Base-by-base conservation (phyloP, 1,284 basidiomycete species). In the Lignosus rhinocerotis region DNA sequence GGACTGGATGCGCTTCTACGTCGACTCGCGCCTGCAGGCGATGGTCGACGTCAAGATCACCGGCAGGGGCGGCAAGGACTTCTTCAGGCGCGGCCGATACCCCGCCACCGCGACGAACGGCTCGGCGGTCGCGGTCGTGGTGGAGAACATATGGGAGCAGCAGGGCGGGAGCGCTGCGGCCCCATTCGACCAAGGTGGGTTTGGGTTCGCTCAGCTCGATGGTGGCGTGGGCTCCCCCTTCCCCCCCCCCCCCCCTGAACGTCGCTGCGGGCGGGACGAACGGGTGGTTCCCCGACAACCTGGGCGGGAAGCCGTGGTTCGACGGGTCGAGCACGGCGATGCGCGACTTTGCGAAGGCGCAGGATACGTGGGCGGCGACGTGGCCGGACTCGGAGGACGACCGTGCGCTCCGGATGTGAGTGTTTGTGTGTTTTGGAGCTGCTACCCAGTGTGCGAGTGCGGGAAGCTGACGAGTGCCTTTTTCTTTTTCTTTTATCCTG, bases 211-310 rank as follows among this genome's bases (percentile, higher is more conserved):
- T 56, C 53, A 21, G 30, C 43, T 17, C 45, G 49, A 51, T 51
- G 10, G 49, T 51, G 49, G 43, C 43, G 43, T 12, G 11, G n/a
- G 11, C 21, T n/a, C n/a, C n/a, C n/a, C n/a, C n/a, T n/a, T n/a
- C n/a, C n/a, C n/a, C n/a, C n/a, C n/a, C n/a, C n/a, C n/a, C n/a
- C n/a, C 11, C 21, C 64, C 75, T 95, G 67, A 82, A 92, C 71
- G 81, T 94, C 48, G 92, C 88, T 7, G 89, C 86, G 19, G 93
- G 93, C 5, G 90, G 90, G 6, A 94, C 90, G 33, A 92, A 88
- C 67, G 93, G 93, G 17, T 94, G 90, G 89, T 95, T 95, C 82
- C 88, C 88, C 14, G 92, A 94, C 68, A 78, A 78, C 33, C 73
- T 83, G 14, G 85, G 84, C 52, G 79, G 81, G 56, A 95, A 94